Percentiles rank a stretch among this genome's conserved stretches.
Conservation (phyloP, 78 protist species). For the Mastigamoeba balamuthi region DNA sequence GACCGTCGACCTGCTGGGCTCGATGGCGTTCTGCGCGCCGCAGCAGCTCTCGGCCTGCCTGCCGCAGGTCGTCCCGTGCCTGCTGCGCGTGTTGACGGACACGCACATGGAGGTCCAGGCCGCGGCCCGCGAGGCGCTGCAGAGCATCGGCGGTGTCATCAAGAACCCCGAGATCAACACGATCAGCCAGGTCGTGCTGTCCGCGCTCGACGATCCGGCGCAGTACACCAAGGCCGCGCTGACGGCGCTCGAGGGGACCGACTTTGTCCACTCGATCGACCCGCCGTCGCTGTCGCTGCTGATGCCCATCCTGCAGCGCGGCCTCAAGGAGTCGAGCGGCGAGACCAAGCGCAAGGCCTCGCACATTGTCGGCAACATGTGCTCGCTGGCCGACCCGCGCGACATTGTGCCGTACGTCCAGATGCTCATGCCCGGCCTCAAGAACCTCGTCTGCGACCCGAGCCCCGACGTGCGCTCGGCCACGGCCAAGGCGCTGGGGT, state of each 20-base stretch:
- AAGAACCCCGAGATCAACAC: conserved; percentile 84
- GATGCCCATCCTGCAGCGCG: conserved; percentile 82
- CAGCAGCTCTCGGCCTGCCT: conserved; percentile 75
- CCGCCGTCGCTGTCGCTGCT: conserved; percentile 89
- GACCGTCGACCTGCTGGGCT: conserved; percentile 66
- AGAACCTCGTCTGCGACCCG: conserved; percentile 69
- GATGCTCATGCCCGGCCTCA: conserved; percentile 50
- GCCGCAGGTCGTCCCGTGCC: conserved; percentile 81
- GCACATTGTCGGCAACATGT: conserved; percentile 52
- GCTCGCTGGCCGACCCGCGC: conserved; percentile 58
- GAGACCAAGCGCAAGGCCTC: conserved; percentile 64
- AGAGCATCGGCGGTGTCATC: conserved; percentile 79
- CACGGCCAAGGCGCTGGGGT: conserved; percentile 22
- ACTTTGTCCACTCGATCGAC: conserved; percentile 83
- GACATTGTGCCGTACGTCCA: conserved; percentile 68
- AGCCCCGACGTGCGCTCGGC: conserved; percentile 43
- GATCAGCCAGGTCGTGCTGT: conserved; percentile 53
- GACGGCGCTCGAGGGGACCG: conserved; percentile 61
- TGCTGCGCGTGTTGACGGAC: conserved; percentile 58
- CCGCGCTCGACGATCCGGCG: conserved; percentile 71
- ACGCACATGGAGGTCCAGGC: conserved; percentile 76
- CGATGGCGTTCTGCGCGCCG: conserved; percentile 89
- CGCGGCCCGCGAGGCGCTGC: conserved; percentile 76
- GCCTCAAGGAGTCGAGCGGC: conserved; percentile 58
- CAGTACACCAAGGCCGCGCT: conserved; percentile 46